Percentiles rank a stretch among this genome's conserved stretches.
phyloP scores from a whole-genome alignment of 208 protist genomes.

The Acanthamoeba triangularis region DNA sequence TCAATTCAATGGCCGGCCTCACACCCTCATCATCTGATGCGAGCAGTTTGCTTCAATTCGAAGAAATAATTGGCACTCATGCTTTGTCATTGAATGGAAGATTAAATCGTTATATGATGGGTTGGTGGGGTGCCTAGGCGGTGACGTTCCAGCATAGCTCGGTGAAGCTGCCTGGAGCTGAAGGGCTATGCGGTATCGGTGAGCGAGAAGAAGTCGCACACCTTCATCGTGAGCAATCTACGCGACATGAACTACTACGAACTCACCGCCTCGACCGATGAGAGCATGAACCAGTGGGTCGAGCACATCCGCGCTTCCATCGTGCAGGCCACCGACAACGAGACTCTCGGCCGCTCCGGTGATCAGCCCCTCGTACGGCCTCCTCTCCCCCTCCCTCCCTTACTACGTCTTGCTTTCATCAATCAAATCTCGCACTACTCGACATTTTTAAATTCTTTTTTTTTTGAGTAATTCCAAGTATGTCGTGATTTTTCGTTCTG shows the following conservation, averaged over 20 bases:
- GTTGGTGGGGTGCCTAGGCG: not conserved
- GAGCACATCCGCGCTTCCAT: not conserved
- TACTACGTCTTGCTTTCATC: not conserved
- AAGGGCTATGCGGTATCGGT: slow-evolving; percentile 14
- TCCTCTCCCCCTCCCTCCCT: not conserved
- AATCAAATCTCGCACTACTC: too few species aligned
- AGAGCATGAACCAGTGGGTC: slow-evolving; percentile 4
- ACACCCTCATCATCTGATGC: not conserved
- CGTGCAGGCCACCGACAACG: not conserved
- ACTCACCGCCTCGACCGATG: not conserved
- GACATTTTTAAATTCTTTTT: not conserved
- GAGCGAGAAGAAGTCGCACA: not conserved
- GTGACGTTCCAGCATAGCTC: slow-evolving; percentile 31
- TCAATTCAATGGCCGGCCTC: not conserved
- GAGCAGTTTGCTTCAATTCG: not conserved
- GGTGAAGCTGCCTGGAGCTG: slow-evolving; percentile 44
- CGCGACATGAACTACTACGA: slow-evolving; percentile 40
- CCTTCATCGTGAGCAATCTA: slow-evolving; percentile 49
- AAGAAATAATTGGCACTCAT: too few species aligned
- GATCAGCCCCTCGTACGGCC: not conserved
- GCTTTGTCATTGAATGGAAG: too few species aligned
- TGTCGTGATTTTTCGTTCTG: too few species aligned
- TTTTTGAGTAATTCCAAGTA: too few species aligned
- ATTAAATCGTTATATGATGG: not conserved
- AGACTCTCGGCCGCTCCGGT: not conserved